phyloP scores from a whole-genome alignment of 225 moss, liverwort and hornwort genomes.

The Bryoerythrophyllum caledonicum region DNA sequence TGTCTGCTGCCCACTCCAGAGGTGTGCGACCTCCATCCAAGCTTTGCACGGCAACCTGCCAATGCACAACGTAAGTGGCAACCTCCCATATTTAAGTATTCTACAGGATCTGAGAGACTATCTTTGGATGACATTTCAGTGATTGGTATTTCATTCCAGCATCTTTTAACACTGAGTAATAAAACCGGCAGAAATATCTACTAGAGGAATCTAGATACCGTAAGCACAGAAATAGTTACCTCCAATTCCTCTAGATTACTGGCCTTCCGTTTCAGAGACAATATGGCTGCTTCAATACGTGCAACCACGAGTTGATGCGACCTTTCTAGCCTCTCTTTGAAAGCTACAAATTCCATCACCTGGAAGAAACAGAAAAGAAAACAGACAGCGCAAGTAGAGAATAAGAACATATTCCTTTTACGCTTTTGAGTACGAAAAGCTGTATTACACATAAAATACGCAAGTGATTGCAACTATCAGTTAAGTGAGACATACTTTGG shows the following conservation, averaged over 20 bases:
- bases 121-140: neutral
- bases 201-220: neutral
- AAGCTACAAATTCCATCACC: constrained; percentile 93
- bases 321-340: constrained; percentile 83
- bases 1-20: constrained; percentile 63
- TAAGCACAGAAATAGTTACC: constrained; percentile 44
- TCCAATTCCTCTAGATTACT: constrained; percentile 67
- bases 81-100: neutral
- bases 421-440: neutral
- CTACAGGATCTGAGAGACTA: neutral
- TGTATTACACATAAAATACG: neutral
- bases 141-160: neutral
- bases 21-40: constrained; percentile 68
- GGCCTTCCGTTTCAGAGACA: constrained; percentile 69
- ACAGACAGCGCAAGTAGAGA: neutral
- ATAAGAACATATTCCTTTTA: constrained; percentile 2
- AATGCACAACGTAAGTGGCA: constrained; percentile 15
- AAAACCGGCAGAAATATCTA: neutral
- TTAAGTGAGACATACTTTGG: constrained; percentile 54
- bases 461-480: neutral
- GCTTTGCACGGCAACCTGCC: constrained; percentile 53
- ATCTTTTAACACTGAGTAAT: neutral
- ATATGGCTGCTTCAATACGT: constrained; percentile 70
- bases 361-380: constrained; percentile 30
- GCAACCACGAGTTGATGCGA: constrained; percentile 88